Base-by-base conservation (phyloP, 148 eudicot species). In the Chenopodium formosanum region DNA sequence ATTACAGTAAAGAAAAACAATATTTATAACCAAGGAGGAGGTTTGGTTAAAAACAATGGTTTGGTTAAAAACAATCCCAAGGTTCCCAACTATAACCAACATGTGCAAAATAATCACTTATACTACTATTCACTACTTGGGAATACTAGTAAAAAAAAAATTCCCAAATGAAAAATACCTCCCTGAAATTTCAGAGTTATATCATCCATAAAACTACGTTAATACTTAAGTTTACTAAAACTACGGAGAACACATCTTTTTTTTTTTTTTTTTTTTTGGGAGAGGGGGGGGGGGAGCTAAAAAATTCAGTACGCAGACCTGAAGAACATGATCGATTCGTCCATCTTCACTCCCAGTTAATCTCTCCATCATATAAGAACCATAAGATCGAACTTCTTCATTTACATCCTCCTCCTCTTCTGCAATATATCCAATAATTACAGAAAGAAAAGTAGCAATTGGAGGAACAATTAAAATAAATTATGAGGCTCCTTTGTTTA, bases 301-400 rank as follows among this genome's bases (percentile, higher is more conserved):
- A 67, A 70, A 53, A 17, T 9, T n/a, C 34, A 8, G 47, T 48
- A 78, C 31, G 75, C 84, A 29, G 79, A 95, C 99, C 85, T 96
- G 99, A 84, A 96, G 94, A 62, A 89, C 93, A 87, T 96, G 94
- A 83, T 96, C 99, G 53, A 96, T 74, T 83, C 98, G 90, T 27
- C 97, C 97, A 75, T 84, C 92, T 87, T 82, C 84, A 79, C 91
- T 89, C 76, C 98, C 95, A 31, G 94, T 90, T 81, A 96, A 84
- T 85, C 90, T 93, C 84, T 96, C 97, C 86, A 96, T 89, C 99
- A 96, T 96, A n/a, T 87, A 74, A 74, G 95, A 92, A 78, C 99
- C 99, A 82, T 96, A 96, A 34, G 97, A 90, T 79, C 91, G 89
- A 83, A 86, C 91, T 78, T 89, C 87, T 74, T 76, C 88, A 80